Evolutionary conservation across 2,329 filamentous ascomycete species (phyloP), one percentile per base, ranked within the genome.

Genomic region (Cercospora zeae-maydis): DNA sequence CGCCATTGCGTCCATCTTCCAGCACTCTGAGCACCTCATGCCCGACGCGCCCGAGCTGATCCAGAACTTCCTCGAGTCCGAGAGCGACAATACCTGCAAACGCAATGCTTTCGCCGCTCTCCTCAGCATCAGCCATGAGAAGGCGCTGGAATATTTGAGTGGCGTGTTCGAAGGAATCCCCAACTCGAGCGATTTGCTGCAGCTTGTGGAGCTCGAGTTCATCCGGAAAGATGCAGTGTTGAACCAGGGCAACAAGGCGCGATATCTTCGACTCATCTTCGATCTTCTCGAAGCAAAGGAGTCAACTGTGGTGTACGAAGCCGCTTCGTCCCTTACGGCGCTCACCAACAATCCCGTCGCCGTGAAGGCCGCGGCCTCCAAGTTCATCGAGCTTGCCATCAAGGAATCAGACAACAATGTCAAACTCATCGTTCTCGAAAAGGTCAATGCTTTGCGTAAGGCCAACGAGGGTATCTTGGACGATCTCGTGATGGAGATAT

Each of bases 391-490:
- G 77, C 83, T 99, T 8, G 92, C 90, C 75, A 97, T 99, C 76
- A 96, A 96, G 79, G 95, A 98, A 78, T 89, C 95, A 0, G 95
- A 99, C 77, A 99, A 99, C 82, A 99, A 99, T 75, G 95, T 99
- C 67, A 99, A 99, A 81, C 87, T 99, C 51, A 99, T 99, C 70
- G 95, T 99, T 19, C 83, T 99, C 47, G 95, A 98, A 74, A 89
- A 93, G 51, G 95, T 99, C 37, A 90, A 96, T 72, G 88, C 93
- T 72, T 78, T 97, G 66, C 86, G 93, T 70, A 88, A 89, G 75
- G 91, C 91, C 78, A 96, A 96, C 70, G 91, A 95, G 74, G 93
- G 93, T 58, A 87, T 98, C 19, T 79, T 99, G 62, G 93, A 98
- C 74, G 95, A 99, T 73, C 79, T 98, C 54, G 92, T 91, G 4